A percentile compares a stretch with the other conserved stretches of the same genome.
phyloP scores from a whole-genome alignment of 768 basidiomycete genomes.

The Harrya chromipes region DNA sequence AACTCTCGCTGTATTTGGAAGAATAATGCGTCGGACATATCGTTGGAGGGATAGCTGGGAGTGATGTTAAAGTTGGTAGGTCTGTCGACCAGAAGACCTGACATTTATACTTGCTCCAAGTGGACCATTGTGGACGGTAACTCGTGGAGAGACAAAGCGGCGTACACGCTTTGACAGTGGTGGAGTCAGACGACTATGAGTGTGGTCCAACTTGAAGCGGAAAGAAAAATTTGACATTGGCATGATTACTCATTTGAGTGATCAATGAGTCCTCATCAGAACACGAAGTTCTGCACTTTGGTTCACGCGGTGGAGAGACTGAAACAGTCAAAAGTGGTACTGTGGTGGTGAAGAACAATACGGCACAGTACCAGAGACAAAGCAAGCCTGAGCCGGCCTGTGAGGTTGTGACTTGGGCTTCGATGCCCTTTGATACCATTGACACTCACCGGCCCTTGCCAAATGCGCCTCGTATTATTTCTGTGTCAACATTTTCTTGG shows the following conservation, averaged over 20 bases:
- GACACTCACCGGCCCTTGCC: conserved; percentile 25
- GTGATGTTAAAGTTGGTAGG: neutral
- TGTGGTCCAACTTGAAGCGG: conserved; percentile 11
- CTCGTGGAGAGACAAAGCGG: neutral
- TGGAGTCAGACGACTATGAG: no score
- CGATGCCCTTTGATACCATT: no score
- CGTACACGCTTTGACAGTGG: conserved; percentile 1
- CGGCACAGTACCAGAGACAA: neutral
- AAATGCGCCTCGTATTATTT: conserved; percentile 57
- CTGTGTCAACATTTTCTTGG: conserved; percentile 71
- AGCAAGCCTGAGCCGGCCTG: neutral
- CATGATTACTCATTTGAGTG: neutral
- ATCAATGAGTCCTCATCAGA: neutral
- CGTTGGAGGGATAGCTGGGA: neutral
- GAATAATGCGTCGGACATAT: conserved; percentile 9
- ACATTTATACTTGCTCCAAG: conserved; percentile 9
- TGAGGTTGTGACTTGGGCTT: neutral
- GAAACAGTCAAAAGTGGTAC: neutral
- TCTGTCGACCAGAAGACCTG: neutral
- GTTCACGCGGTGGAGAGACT: neutral
- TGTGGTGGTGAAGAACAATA: conserved; percentile 6
- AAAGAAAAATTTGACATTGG: conserved; percentile 2
- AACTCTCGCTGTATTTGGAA: neutral
- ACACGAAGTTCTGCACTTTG: neutral
- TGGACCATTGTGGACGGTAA: conserved; percentile 3